Percentiles rank a stretch among this genome's conserved stretches.
phyloP scores from a whole-genome alignment of 352 stramenopile genomes.

The Stramenopiles sp. region DNA sequence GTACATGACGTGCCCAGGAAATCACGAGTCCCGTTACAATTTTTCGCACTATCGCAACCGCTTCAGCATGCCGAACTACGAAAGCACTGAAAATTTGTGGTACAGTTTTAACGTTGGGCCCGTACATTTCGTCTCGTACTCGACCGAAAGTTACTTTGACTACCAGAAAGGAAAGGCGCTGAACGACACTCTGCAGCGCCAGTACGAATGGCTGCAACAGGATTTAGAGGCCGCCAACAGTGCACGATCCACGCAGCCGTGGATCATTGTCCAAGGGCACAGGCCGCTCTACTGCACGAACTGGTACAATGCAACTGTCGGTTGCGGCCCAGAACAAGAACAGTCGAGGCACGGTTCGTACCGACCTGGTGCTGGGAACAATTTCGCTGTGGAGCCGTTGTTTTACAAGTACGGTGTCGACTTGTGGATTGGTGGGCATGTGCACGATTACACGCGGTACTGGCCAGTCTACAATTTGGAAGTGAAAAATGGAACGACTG shows the following conservation, averaged over 20 bases:
- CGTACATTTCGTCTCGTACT: slow-evolving; percentile 57
- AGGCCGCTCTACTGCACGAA: slow-evolving; percentile 60
- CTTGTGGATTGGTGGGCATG: slow-evolving; percentile 60
- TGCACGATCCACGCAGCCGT: slow-evolving; percentile 34
- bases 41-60: slow-evolving; percentile 44
- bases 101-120: slow-evolving; percentile 43
- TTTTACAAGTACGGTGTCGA: slow-evolving; percentile 54
- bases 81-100: slow-evolving; percentile 15
- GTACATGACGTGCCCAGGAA: slow-evolving; percentile 38
- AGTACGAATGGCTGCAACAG: slow-evolving; percentile 40
- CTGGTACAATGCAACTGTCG: slow-evolving; percentile 27
- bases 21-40: slow-evolving; percentile 33
- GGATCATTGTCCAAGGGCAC: slow-evolving; percentile 57
- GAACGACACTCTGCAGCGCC: slow-evolving; percentile 30
- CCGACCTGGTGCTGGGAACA: neutral
- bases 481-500: neutral
- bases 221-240: slow-evolving; percentile 39
- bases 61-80: slow-evolving; percentile 42
- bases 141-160: slow-evolving; percentile 64
- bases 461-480: slow-evolving; percentile 13
- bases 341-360: neutral
- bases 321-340: slow-evolving; percentile 14
- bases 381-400: slow-evolving; percentile 39
- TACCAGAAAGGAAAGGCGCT: slow-evolving; percentile 24
- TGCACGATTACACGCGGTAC: slow-evolving; percentile 63